Evolutionary conservation across 371 early-diverging fungal species (phyloP), one percentile per base, ranked within the genome.

Genomic region (Saksenaea oblongispora): DNA sequence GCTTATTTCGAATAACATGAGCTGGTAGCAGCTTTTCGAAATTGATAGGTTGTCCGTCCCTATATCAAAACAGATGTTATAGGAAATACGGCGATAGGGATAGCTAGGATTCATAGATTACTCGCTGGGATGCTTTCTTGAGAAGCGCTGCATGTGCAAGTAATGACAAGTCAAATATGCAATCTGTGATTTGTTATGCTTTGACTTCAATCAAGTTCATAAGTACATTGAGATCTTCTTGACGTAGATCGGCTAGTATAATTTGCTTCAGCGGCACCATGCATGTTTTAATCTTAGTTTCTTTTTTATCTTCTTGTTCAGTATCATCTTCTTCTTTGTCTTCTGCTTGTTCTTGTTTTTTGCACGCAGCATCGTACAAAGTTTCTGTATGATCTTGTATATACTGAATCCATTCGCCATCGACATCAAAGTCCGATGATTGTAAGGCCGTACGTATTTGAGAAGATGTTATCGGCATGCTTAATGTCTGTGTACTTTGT

Each of bases 251-350:
- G 1, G 18, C 47, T 31, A 10, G 24, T 28, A 59, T 18, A n/a
- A 42, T 34, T 17, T 53, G 22, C 44, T 61, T 26, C 34, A 26
- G 31, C 35, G 28, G 34, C 59, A 24, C 36, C 22, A n/a, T 60
- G 24, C 34, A 35, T 42, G 17, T 54, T 27, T 31, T 59, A 37
- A 24, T 31, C 13, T 56, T 56, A 54, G 36, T 28, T 36, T 60
- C 54, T 24, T 18, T 39, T 61, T 58, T 55, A 42, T 41, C 44
- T 14, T 27, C 34, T 18, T 63, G 11, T 5, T 36, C 56, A 34
- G 56, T 44, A 8, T 51, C 31, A 31, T 53, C 36, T 57, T 57
- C 28, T 0, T 57, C 34, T 13, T 58, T 51, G 31, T 58, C 24
- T 24, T 14, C 44, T 35, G 28, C 54, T 34, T 56, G 31, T 14